Percentiles rank a stretch among this genome's conserved stretches.
These are phyloP conservation scores for Cadophora sp. DNA, from an alignment of 2,329 filamentous ascomycete species.

Conservation along the genomic window DNA sequence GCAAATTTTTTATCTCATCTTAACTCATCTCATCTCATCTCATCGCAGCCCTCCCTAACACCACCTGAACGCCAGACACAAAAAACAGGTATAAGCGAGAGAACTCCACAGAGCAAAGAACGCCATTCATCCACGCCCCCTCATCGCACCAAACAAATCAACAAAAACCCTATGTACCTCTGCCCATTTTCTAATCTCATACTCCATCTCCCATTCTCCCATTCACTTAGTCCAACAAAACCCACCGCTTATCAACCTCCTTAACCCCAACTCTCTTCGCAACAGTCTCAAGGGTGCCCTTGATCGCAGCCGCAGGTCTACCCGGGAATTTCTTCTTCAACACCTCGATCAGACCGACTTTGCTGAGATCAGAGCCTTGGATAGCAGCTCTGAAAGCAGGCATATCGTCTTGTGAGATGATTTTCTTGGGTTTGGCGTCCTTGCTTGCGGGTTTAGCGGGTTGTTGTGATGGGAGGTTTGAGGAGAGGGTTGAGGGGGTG, in stretches of 20 bases:
- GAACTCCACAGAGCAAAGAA: background rate
- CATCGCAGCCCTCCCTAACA: background rate
- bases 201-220: too few relatives aligned
- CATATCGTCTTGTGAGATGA: slow-evolving; percentile 39
- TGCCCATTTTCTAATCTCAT: background rate
- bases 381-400: slow-evolving; percentile 69
- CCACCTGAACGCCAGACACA: background rate
- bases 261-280: slow-evolving; percentile 63
- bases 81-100: background rate
- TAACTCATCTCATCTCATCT: background rate
- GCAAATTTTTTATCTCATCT: too few relatives aligned
- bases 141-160: background rate
- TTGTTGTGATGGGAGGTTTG: background rate
- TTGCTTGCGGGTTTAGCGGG: slow-evolving; percentile 22
- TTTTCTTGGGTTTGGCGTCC: slow-evolving; percentile 38
- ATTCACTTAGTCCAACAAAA: slow-evolving; percentile 23
- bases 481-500: slow-evolving; percentile 10
- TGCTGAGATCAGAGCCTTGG: slow-evolving; percentile 74
- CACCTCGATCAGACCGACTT: slow-evolving; percentile 76
- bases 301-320: slow-evolving; percentile 73
- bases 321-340: slow-evolving; percentile 78
- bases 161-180: background rate
- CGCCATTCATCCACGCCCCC: background rate
- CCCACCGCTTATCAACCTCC: slow-evolving; percentile 47
- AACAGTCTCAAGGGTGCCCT: slow-evolving; percentile 70